Evolutionary conservation across 768 basidiomycete genomes (phyloP), one percentile per base, ranked within the genome.

Genomic region (Lyophyllum semitale): DNA sequence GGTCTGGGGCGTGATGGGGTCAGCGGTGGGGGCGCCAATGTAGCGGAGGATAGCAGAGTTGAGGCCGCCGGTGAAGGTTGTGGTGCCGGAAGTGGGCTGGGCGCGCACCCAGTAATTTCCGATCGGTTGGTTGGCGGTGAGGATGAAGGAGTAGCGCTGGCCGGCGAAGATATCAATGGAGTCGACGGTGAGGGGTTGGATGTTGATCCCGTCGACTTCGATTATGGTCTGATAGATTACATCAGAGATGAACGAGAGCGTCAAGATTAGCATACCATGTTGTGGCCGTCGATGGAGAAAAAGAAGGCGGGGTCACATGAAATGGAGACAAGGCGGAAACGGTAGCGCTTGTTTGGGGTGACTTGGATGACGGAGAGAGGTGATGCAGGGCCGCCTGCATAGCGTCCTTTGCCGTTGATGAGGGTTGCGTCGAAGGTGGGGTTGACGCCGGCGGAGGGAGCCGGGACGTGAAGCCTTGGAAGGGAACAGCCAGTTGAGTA

Each of bases 21-120:
- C 56, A 4, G n/a, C 29, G 13, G 8, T 32, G 23, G 54, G 44
- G 13, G 60, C 59, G 12, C 51, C 38, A 13, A 12, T 13, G 41
- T 84, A 84, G 12, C 79, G 75, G 8, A 84, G 66, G 43, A 84
- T 82, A 1, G 81, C 85, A 11, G 78, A 82, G 63, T 82, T 85
- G 23, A 80, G 58, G 18, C 82, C 82, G 17, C 70, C 73, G 0
- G 40, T 48, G 42, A 72, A 73, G 8, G 55, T 60, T 15, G 57
- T 54, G 2, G 66, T 59, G 11, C 57, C 37, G 1, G 51, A 48
- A 43, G 50, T 70, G 2, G 77, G 71, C 18, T 66, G 23, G 5
- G 66, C 64, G 27, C 66, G 71, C 27, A 77, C 60, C 68, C 77
- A 79, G 60, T 80, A 80, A 61, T 78, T 79, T 12, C 49, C 63